phyloP scores from a whole-genome alignment of 805 yeast genomes.

The Metschnikowia arizonensis region DNA sequence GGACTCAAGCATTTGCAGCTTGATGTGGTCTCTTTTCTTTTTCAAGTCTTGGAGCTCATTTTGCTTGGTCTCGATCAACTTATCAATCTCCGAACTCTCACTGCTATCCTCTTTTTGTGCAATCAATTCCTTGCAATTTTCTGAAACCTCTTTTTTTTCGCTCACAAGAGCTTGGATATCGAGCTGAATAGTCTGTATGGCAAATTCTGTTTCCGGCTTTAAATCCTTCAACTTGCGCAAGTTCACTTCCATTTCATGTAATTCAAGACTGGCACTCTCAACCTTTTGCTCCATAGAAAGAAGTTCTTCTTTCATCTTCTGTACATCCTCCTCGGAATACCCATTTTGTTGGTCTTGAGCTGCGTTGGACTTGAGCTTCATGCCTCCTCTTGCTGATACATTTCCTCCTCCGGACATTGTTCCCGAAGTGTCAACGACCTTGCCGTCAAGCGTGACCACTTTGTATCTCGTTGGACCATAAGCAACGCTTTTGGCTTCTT shows the following conservation, averaged over 20 bases:
- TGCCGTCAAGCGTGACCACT: conserved; percentile 91
- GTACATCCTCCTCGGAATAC: conserved; percentile 55
- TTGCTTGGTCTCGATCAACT: conserved; percentile 36
- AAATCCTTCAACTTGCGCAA: conserved; percentile 57
- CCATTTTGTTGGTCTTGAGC: conserved; percentile 23
- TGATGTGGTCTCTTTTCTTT: conserved; percentile 30
- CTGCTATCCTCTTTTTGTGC: conserved; percentile 33
- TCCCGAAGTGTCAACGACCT: conserved; percentile 87
- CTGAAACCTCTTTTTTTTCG: conserved; percentile 48
- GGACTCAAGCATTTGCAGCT: conserved; percentile 50
- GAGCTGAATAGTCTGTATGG: conserved; percentile 53
- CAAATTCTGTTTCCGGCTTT: conserved; percentile 64
- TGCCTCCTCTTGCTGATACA: conserved; percentile 64
- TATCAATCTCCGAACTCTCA: conserved; percentile 28
- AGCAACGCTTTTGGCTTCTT: conserved; percentile 83
- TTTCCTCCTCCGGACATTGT: conserved; percentile 97
- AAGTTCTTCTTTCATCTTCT: conserved; percentile 49
- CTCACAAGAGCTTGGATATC: conserved; percentile 60
- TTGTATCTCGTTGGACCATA: conserved; percentile 76
- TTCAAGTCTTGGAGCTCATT: conserved; percentile 19
- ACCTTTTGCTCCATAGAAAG: conserved; percentile 50
- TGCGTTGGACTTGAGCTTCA: conserved; percentile 51
- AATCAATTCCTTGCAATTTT: conserved; percentile 40
- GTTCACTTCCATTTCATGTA: conserved; percentile 55
- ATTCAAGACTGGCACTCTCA: conserved; percentile 46